Percentiles rank a stretch among this genome's conserved stretches.
Conservation (phyloP, 2,329 filamentous ascomycete genomes). For the Talaromyces sp. region DNA sequence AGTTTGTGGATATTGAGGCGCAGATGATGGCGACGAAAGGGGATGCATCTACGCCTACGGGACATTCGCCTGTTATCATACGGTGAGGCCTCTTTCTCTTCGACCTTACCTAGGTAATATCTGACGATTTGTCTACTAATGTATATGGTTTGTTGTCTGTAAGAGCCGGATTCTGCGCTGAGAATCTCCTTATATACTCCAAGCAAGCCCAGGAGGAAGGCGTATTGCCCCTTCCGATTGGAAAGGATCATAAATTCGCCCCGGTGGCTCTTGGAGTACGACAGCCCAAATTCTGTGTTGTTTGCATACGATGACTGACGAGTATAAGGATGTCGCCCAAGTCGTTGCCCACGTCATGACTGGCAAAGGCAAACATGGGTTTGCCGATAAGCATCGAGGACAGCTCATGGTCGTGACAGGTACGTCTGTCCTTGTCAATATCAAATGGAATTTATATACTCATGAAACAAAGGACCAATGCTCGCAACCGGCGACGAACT, state of each 20-base stretch:
- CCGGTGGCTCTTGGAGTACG: slow-evolving; percentile 46
- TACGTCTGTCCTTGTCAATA: slow-evolving; percentile 12
- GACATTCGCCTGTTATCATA: slow-evolving; percentile 45
- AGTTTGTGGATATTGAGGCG: slow-evolving; percentile 49
- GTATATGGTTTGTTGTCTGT: too few species aligned
- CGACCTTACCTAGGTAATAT: background rate
- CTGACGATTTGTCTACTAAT: background rate
- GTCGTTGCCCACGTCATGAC: slow-evolving; percentile 47
- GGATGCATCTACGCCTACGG: slow-evolving; percentile 33
- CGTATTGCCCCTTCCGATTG: slow-evolving; percentile 44
- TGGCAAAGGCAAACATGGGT: slow-evolving; percentile 46
- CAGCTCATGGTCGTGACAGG: slow-evolving; percentile 49
- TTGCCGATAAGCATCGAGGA: slow-evolving; percentile 47
- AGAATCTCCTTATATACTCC: slow-evolving; percentile 47
- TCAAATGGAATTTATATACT: background rate
- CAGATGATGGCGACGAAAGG: slow-evolving; percentile 43
- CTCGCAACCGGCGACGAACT: slow-evolving; percentile 45
- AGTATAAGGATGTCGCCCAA: slow-evolving; percentile 42
- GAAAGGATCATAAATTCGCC: slow-evolving; percentile 46
- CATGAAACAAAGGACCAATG: slow-evolving; percentile 35
- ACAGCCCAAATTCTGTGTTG: background rate
- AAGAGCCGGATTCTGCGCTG: slow-evolving; percentile 48
- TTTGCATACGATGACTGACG: background rate
- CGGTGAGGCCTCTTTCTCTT: slow-evolving; percentile 26
- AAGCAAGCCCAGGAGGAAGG: slow-evolving; percentile 43